These are phyloP conservation scores for Claviceps sp. DNA, from an alignment of 2,329 filamentous ascomycete genomes.

Conservation along the genomic window DNA sequence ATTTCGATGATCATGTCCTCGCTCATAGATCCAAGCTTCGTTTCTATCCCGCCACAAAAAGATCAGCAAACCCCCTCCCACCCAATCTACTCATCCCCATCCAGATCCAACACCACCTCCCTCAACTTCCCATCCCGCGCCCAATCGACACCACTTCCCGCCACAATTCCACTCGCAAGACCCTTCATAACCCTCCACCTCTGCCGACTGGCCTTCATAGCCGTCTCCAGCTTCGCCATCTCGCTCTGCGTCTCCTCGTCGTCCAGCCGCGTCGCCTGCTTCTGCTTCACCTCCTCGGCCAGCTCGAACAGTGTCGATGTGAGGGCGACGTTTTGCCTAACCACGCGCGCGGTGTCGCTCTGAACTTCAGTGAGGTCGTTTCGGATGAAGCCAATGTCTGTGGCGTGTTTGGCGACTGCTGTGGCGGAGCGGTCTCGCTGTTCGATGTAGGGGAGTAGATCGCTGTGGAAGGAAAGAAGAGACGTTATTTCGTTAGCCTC, in stretches of 20 bases:
- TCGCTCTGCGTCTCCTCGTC: conserved; percentile 40
- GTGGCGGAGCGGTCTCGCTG: conserved; percentile 55
- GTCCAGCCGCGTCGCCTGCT: conserved; percentile 39
- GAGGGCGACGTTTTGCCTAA: conserved; percentile 48
- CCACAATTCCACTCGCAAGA: conserved; percentile 64
- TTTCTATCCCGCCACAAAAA: too few species aligned
- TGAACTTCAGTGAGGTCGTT: conserved; percentile 43
- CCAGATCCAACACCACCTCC: conserved; percentile 58
- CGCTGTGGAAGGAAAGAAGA: conserved; percentile 29
- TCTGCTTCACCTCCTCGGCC: conserved; percentile 38
- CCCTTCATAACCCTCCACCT: conserved; percentile 66
- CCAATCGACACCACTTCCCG: conserved; percentile 76
- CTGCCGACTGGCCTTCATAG: conserved; percentile 48
- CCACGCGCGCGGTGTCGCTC: conserved; percentile 41
- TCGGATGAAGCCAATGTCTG: conserved; percentile 35
- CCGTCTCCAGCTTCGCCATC: conserved; percentile 42
- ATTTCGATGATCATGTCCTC: too few species aligned
- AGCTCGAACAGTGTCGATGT: conserved; percentile 51
- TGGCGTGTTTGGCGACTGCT: conserved; percentile 45
- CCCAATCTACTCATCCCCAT: conserved; percentile 16
- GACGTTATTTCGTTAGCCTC: neutral
- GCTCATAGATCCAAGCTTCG: too few species aligned
- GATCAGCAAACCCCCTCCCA: neutral
- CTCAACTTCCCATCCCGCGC: conserved; percentile 52
- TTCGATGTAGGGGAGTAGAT: conserved; percentile 52